These are phyloP conservation scores for Cinchona pubescens DNA, from an alignment of 257 asterid genomes.

Conservation along the genomic window DNA sequence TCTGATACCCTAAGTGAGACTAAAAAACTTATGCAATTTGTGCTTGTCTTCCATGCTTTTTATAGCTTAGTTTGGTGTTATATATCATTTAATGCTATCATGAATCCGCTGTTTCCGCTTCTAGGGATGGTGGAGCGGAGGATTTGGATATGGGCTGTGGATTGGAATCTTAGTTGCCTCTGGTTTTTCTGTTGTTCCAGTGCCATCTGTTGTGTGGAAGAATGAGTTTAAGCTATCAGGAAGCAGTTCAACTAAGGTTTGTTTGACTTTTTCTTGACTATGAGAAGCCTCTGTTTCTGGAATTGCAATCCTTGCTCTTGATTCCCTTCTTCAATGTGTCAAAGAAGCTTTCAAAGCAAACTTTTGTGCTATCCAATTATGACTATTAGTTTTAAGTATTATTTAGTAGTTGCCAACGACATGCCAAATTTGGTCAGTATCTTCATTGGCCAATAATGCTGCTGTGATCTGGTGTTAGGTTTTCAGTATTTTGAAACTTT, in stretches of 20 bases:
- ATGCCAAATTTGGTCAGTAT: not conserved
- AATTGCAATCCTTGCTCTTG: not conserved
- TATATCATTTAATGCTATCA: not conserved
- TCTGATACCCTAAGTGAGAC: conserved; percentile 8
- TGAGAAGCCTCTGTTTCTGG: conserved; percentile 4
- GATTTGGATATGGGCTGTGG: conserved; percentile 89
- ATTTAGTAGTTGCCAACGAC: too few relatives aligned
- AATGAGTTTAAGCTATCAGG: conserved; percentile 60
- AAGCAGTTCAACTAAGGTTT: conserved; percentile 55
- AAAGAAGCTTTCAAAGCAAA: not conserved
- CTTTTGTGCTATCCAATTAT: too few relatives aligned
- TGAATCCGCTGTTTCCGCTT: conserved; percentile 18
- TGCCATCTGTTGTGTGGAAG: conserved; percentile 74
- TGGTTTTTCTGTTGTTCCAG: conserved; percentile 79
- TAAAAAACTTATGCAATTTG: not conserved
- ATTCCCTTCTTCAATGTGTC: not conserved
- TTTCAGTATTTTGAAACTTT: too few relatives aligned
- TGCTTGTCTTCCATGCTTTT: not conserved
- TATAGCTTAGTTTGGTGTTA: not conserved
- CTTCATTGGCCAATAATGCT: too few relatives aligned
- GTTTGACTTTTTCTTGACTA: conserved; percentile 21
- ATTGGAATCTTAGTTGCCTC: conserved; percentile 79
- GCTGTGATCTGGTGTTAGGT: not conserved
- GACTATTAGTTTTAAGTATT: not conserved
- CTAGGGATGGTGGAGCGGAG: conserved; percentile 97